Conservation (phyloP, 305 asterid genomes). For the Solanum hybrid region DNA sequence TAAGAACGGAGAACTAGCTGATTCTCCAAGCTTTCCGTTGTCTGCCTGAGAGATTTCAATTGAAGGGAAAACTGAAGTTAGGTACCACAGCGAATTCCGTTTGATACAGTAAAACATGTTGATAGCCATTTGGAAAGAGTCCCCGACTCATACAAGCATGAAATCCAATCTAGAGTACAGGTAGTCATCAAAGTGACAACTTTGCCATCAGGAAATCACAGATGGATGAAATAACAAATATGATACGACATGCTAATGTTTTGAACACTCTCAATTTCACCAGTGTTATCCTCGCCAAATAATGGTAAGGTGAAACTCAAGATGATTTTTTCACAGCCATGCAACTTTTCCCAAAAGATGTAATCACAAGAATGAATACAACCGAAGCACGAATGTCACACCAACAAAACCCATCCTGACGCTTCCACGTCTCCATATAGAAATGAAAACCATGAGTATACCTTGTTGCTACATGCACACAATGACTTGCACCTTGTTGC, state of each 20-base stretch:
- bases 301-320: not conserved
- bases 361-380: not conserved
- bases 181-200: not conserved
- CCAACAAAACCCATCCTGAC: not conserved
- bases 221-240: not conserved
- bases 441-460: not conserved
- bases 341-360: too few relatives aligned
- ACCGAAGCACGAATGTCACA: not conserved
- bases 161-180: not conserved
- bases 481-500: too few relatives aligned
- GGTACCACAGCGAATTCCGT: not conserved
- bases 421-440: not conserved
- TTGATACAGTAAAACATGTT: not conserved
- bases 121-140: not conserved
- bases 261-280: not conserved
- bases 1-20: slow-evolving; percentile 36
- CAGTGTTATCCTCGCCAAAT: not conserved
- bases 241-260: not conserved
- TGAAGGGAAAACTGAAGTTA: not conserved
- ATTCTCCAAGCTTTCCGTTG: slow-evolving; percentile 51
- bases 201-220: not conserved
- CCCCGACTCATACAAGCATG: not conserved
- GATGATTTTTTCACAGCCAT: not conserved
- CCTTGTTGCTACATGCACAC: not conserved
- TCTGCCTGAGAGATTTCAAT: slow-evolving; percentile 27